Evolutionary conservation across 2,329 filamentous ascomycete genomes (phyloP), one percentile per base, ranked within the genome.

Genomic region (Dendryphion nanum): DNA sequence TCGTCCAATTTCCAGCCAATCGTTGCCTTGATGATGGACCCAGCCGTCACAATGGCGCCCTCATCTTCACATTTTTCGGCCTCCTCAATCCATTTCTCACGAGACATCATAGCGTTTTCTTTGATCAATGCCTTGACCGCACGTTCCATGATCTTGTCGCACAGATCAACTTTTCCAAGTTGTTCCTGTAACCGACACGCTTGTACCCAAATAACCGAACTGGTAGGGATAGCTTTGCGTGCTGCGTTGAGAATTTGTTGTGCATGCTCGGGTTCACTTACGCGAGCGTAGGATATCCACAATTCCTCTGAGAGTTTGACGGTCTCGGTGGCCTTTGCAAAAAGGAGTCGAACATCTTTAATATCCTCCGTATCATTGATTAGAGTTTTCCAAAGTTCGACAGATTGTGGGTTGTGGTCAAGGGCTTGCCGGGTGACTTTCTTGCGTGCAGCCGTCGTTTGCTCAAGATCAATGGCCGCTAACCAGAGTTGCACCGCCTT

Each of bases 311-410:
- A 95, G 5, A 94, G 75, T 0, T 91, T 91, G 39, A 98, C 95
- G 41, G 96, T 85, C 55, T 98, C 90, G 0, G 90, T 95, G 1
- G 94, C 94, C 68, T 96, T 96, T 33, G 89, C 90, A 32, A 98
- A 79, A 38, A 98, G 76, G 39, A 98, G 73, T 45, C 84, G 83
- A 4, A 94, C 94, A 69, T 96, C 89, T 19, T 84, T 85, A 0
- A 86, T 80, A 51, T 95, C 85, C 57, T 96, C 91, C 59, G 97
- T 93, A 38, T 97, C 72, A 53, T 97, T 97, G 46, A 98, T 91
- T 4, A 91, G 85, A 61, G 94, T 89, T 63, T 97, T 98, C 93
- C 93, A 98, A n/a, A 98, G 78, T 29, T 87, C 85, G 33, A 97
- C 93, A 0, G 91, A 97, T 58, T 95, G 89, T 1, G 90, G 90